Evolutionary conservation across 2,329 filamentous ascomycete species (phyloP), one percentile per base, ranked within the genome.

Genomic region (Fusarium papillatum): DNA sequence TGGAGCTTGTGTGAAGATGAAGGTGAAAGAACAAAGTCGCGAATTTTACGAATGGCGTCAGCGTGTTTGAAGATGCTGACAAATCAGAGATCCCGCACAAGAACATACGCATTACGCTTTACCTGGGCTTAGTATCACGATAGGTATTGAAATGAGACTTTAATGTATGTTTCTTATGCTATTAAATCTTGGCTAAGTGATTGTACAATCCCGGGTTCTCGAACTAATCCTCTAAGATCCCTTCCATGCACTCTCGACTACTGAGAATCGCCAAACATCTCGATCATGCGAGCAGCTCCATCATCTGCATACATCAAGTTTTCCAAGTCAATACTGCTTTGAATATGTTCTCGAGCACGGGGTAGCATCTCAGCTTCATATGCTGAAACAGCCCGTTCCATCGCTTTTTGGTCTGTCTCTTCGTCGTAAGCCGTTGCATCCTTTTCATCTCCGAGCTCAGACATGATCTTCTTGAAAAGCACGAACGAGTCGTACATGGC

Each of bases 401-500:
- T 34, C 16, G 59, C 59, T 29, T 7, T 26, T 22, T 26, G 22
- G 59, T 62, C 59, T n/a, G 11, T 13, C 38, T 41, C n/a, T 13
- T 43, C 36, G 14, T 62, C 17, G 10, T 43, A 31, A 29, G 10
- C 22, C 9, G 36, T 11, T 7, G n/a, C 24, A 17, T 24, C 5
- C 3, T 29, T 31, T 19, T 16, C 24, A 19, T 43, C 39, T 7
- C 38, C 59, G 5, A 62, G 22, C 59, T 62, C 59, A 31, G 59
- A 19, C 38, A 43, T 46, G 11, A 62, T 62, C 16, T 26, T 29
- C 13, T 46, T 26, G 24, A 62, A 43, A 16, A 69, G 62, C n/a
- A 31, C 48, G 5, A 69, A 22, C 2, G 67, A 50, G 26, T 69
- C 67, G 14, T 43, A 38, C 67, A 69, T 69, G 16, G 62, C 67